phyloP scores from a whole-genome alignment of 1,284 basidiomycete species.

The Microbotryum scabiosae region DNA sequence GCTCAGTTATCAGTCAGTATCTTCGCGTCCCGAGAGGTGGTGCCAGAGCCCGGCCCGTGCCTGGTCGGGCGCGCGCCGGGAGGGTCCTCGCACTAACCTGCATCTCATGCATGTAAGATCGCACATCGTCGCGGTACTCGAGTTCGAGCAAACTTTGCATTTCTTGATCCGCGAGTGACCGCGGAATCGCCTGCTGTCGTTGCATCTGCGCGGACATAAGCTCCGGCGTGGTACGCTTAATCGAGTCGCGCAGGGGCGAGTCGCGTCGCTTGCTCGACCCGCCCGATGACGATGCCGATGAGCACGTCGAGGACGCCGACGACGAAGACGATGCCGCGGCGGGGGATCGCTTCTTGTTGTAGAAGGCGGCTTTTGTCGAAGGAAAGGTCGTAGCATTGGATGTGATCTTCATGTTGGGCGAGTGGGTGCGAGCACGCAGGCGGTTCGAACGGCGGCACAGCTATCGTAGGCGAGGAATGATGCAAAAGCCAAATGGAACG shows the following conservation, averaged over 20 bases:
- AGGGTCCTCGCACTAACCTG: constrained; percentile 62
- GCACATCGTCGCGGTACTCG: constrained; percentile 90
- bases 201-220: constrained; percentile 25
- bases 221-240: constrained; percentile 18
- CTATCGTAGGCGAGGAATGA: background rate
- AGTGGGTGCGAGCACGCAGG: background rate
- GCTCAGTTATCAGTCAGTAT: background rate
- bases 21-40: background rate
- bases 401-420: background rate
- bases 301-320: background rate
- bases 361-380: constrained; percentile 1
- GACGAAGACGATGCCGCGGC: background rate
- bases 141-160: constrained; percentile 57
- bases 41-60: background rate
- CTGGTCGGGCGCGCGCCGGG: background rate
- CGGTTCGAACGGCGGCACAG: constrained; percentile 2
- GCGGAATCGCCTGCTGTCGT: constrained; percentile 11
- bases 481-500: background rate
- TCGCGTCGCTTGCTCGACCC: constrained; percentile 7
- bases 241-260: constrained; percentile 18
- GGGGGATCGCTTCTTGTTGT: constrained; percentile 8
- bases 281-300: background rate
- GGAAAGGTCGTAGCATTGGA: background rate
- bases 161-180: constrained; percentile 34
- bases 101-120: constrained; percentile 90